phyloP scores from a whole-genome alignment of 805 yeast genomes.

The Schwanniomyces yamadae region DNA sequence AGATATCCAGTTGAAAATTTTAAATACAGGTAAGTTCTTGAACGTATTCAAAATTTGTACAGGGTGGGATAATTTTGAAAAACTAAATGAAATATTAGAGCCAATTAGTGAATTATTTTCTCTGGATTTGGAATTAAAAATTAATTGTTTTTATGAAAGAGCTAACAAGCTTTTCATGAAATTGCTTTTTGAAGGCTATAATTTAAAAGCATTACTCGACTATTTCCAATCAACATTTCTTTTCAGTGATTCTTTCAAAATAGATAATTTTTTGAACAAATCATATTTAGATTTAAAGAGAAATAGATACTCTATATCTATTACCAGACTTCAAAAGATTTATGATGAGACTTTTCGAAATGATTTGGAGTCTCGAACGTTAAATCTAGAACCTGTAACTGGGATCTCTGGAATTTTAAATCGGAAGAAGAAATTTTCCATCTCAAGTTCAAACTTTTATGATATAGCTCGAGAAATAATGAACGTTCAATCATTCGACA shows the following conservation, averaged over 20 bases:
- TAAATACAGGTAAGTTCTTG: constrained; percentile 81
- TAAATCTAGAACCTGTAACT: background rate
- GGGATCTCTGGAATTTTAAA: constrained; percentile 9
- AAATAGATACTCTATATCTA: constrained; percentile 30
- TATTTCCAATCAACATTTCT: constrained; percentile 59
- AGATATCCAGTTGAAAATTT: constrained; percentile 59
- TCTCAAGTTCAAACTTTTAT: constrained; percentile 48
- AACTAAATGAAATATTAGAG: constrained; percentile 23
- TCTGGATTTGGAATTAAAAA: constrained; percentile 50
- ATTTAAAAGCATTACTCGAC: constrained; percentile 46
- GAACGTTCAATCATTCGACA: constrained; percentile 54
- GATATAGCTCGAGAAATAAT: constrained; percentile 48
- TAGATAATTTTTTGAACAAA: constrained; percentile 52
- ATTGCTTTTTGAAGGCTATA: constrained; percentile 60
- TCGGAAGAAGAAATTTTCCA: constrained; percentile 27
- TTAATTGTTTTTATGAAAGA: constrained; percentile 60
- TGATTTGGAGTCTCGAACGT: constrained; percentile 1
- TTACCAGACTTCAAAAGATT: constrained; percentile 24
- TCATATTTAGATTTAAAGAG: constrained; percentile 55
- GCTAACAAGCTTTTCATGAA: constrained; percentile 64
- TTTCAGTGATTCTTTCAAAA: constrained; percentile 48
- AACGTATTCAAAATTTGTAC: constrained; percentile 65
- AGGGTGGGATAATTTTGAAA: constrained; percentile 42
- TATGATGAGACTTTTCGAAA: constrained; percentile 18
- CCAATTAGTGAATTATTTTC: constrained; percentile 33